phyloP scores from a whole-genome alignment of 441 rosid species.

The Populus trichocarpa region DNA sequence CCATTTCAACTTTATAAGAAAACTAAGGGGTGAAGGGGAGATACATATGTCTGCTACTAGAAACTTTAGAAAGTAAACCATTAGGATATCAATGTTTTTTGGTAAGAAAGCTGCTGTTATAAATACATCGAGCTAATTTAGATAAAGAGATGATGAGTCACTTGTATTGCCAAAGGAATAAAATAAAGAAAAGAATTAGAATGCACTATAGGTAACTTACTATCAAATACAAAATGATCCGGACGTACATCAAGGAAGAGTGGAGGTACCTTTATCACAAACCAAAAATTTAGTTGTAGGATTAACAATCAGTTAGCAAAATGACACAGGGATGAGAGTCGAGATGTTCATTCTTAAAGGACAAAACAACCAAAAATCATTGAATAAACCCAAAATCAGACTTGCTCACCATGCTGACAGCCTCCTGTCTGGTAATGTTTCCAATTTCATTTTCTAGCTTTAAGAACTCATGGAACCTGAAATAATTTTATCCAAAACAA shows the following conservation, averaged over 20 bases:
- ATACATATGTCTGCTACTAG: neutral
- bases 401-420: slow-evolving; percentile 90
- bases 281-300: slow-evolving; percentile 4
- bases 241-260: slow-evolving; percentile 85
- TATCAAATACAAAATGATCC: slow-evolving; percentile 81
- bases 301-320: neutral
- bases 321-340: neutral
- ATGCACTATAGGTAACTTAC: slow-evolving; percentile 45
- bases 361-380: neutral
- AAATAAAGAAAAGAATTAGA: neutral
- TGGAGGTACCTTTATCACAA: slow-evolving; percentile 76
- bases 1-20: neutral
- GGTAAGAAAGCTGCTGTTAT: neutral
- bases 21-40: slow-evolving; percentile 5
- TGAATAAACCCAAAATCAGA: neutral
- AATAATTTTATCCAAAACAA: slow-evolving; percentile 17
- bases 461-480: slow-evolving; percentile 92
- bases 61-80: neutral
- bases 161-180: neutral
- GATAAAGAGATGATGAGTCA: neutral
- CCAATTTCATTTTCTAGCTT: slow-evolving; percentile 97
- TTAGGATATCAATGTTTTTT: neutral
- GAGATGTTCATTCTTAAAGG: neutral
- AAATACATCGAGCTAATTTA: neutral
- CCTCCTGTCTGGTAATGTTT: slow-evolving; percentile 94